Conservation (phyloP, 116 monocot genomes). For the Trichopus zeylanicus region DNA sequence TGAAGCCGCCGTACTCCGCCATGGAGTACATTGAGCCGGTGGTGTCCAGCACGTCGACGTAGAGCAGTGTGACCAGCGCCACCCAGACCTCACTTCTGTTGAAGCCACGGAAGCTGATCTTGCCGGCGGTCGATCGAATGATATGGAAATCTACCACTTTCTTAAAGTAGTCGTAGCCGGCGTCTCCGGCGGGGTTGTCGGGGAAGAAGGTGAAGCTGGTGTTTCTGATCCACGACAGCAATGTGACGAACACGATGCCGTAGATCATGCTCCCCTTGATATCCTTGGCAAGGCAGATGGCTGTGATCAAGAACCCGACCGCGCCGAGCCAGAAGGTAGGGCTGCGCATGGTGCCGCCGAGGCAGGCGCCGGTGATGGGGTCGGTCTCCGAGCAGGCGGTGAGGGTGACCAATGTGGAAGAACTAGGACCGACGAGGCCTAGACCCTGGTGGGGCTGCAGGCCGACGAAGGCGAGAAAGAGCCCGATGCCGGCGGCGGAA, state of each 20-base stretch:
- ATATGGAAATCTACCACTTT: conserved; percentile 32
- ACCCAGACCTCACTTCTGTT: conserved; percentile 26
- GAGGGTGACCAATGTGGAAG: conserved; percentile 48
- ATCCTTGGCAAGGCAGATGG: conserved; percentile 21
- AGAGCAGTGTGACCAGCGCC: conserved; percentile 39
- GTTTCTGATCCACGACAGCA: conserved; percentile 46
- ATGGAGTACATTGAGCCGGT: conserved; percentile 72
- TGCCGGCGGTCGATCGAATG: conserved; percentile 31
- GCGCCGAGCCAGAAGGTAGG: conserved; percentile 73
- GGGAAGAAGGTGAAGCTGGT: conserved; percentile 54
- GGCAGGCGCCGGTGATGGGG: conserved; percentile 37
- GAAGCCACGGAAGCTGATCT: conserved; percentile 32
- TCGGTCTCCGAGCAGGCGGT: conserved; percentile 31
- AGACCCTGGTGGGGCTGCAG: conserved; percentile 44
- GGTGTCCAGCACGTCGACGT: conserved; percentile 66
- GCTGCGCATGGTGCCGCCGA: conserved; percentile 25
- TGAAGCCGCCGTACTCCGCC: conserved; percentile 57
- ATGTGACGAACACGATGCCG: conserved; percentile 56
- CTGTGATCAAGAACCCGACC: conserved; percentile 46
- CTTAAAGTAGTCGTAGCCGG: conserved; percentile 41
- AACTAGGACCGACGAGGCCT: conserved; percentile 59
- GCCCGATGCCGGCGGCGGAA: conserved; percentile 59
- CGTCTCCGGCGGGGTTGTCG: conserved; percentile 26
- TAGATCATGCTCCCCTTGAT: conserved; percentile 64
- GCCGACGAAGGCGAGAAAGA: conserved; percentile 71